phyloP scores from a whole-genome alignment of 805 yeast genomes.

The Nakazawaea pomicola region DNA sequence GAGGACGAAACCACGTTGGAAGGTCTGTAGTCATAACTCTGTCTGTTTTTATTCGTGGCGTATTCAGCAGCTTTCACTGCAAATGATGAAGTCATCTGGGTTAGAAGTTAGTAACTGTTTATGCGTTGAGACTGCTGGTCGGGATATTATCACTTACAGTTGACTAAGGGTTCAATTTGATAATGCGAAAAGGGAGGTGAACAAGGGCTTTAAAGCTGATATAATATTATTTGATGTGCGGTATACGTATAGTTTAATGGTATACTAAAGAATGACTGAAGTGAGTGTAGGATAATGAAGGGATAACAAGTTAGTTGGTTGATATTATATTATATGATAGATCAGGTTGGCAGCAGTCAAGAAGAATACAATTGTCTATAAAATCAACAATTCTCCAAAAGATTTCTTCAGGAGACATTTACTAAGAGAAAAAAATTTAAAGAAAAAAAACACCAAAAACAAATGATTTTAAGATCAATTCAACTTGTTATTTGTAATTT shows the following conservation, averaged over 20 bases:
- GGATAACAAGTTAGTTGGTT: constrained; percentile 5
- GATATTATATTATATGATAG: not conserved
- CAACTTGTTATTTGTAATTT: too few relatives aligned
- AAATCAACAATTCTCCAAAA: too few relatives aligned
- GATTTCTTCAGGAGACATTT: too few relatives aligned
- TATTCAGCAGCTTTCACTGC: constrained; percentile 11
- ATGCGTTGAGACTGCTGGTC: too few relatives aligned
- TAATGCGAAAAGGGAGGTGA: not conserved
- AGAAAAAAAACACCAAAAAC: too few relatives aligned
- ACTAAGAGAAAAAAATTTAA: too few relatives aligned
- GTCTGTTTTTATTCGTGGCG: constrained; percentile 1
- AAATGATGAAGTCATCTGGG: constrained; percentile 8
- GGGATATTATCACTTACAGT: too few relatives aligned
- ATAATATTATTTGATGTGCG: not conserved
- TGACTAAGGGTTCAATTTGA: too few relatives aligned
- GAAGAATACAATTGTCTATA: not conserved
- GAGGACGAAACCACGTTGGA: constrained; percentile 5
- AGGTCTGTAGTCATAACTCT: not conserved
- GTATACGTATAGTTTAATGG: not conserved
- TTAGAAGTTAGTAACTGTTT: not conserved
- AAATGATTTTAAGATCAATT: too few relatives aligned
- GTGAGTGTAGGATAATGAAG: not conserved
- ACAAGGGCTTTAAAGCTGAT: not conserved
- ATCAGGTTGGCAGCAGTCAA: too few relatives aligned
- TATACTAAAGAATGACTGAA: not conserved